Percentiles rank a stretch among this genome's conserved stretches.
These are phyloP conservation scores for Spathaspora sp. DNA, from an alignment of 1,139 yeast species.

Conservation along the genomic window DNA sequence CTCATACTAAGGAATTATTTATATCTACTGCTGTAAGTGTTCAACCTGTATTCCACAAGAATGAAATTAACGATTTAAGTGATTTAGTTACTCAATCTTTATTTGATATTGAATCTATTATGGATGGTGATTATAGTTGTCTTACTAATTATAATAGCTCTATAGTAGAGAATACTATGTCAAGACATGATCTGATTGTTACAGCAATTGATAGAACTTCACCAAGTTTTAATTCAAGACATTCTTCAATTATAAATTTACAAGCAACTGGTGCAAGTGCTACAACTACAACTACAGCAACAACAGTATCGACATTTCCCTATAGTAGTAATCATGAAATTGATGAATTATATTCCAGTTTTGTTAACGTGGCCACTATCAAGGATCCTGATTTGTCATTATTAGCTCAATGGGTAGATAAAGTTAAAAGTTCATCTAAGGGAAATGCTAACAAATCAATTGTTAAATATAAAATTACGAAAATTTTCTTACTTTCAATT, in stretches of 20 bases:
- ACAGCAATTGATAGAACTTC: slow-evolving; percentile 3
- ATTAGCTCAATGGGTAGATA: slow-evolving; percentile 51
- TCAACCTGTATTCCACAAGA: slow-evolving; percentile 93
- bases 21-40: slow-evolving; percentile 91
- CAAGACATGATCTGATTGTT: slow-evolving; percentile 1
- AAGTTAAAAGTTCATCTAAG: slow-evolving; percentile 27
- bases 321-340: slow-evolving; percentile 34
- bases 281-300: not conserved
- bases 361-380: slow-evolving; percentile 57
- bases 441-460: slow-evolving; percentile 13
- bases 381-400: slow-evolving; percentile 46
- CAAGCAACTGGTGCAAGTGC: slow-evolving; percentile 4
- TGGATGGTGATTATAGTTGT: slow-evolving; percentile 63
- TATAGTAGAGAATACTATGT: not conserved
- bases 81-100: slow-evolving; percentile 77
- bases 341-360: slow-evolving; percentile 68
- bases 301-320: slow-evolving; percentile 6
- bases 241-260: slow-evolving; percentile 10
- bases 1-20: slow-evolving; percentile 90
- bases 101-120: slow-evolving; percentile 81
- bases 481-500: slow-evolving; percentile 63
- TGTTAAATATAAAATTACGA: slow-evolving; percentile 49
- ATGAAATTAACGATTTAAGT: slow-evolving; percentile 80
- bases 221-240: slow-evolving; percentile 9
- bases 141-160: slow-evolving; percentile 9